Base-by-base conservation (phyloP, 228 moss, liverwort and hornwort genomes). In the Sphagnum magellanicum region DNA sequence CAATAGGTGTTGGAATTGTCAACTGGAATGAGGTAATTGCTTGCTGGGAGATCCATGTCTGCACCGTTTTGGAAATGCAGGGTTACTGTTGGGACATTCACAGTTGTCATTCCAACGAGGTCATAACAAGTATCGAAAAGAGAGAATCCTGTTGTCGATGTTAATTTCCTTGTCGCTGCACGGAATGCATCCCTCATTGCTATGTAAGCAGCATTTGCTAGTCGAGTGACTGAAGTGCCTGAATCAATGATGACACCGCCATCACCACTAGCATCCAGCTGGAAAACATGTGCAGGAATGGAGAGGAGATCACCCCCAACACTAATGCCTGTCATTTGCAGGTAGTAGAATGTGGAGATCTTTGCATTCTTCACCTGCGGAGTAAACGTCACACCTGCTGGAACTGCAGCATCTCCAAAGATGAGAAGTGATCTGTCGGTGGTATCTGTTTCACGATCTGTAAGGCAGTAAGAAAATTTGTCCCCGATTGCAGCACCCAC, bases 111-210 rank as follows among this genome's bases (percentile, higher is more conserved):
- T 12, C 69, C 66, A 6, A 69, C 66, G 6, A 78, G 66, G 52
- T 78, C 67, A 15, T 70, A 78, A 65, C 78, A 78, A 16, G 74
- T 74, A 65, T 78, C 78, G 61, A 78, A 74, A 6, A 78, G 50
- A 61, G 63, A 53, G 63, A 78, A 67, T 4, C 51, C 52, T 7
- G 67, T 12, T 14, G 66, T 17, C 5, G 71, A 51, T 16, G 70
- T 68, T 50, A 78, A 73, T 10, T 73, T 60, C 8, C 51, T 46
- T 46, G 69, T 59, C 6, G 63, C 78, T 46, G 68, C 73, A 11
- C 70, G 69, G 51, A 78, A 78, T 0, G 69, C 70, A 61, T 76
- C 67, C 6, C 71, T 64, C 6, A 78, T 12, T 6, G 69, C 49
- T 4, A 53, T 49, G 49, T 79, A 79, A 49, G 61, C 79, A 7